A percentile compares a stretch with the other conserved stretches of the same genome.
Evolutionary conservation across 306 rosid genomes (phyloP).

Genomic region (Abrus precatorius): DNA sequence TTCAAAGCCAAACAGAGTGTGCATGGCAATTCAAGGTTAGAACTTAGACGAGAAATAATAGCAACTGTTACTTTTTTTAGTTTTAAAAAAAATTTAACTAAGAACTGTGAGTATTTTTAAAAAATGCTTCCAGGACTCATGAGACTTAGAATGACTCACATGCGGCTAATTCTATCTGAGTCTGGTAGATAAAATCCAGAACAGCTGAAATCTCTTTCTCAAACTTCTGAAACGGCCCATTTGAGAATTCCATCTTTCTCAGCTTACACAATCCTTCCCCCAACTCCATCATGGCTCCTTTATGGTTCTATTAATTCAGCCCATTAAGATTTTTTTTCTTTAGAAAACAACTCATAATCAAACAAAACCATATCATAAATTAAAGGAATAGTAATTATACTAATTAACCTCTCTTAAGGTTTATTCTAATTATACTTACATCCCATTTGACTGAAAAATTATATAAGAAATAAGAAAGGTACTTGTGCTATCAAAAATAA

Average conservation of each 20-base stretch:
- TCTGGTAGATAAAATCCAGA: conserved; percentile 78
- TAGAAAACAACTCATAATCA: conserved; percentile 25
- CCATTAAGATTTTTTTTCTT: conserved; percentile 20
- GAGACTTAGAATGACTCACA: conserved; percentile 59
- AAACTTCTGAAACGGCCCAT: conserved; percentile 77
- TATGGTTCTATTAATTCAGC: conserved; percentile 68
- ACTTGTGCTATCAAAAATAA: too few species aligned
- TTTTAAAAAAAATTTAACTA: too few species aligned
- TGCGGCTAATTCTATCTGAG: conserved; percentile 97
- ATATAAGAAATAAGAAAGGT: too few species aligned
- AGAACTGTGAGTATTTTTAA: too few species aligned
- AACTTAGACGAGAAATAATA: background rate
- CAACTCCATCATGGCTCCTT: conserved; percentile 96
- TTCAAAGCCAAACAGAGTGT: background rate
- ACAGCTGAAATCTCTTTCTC: conserved; percentile 83
- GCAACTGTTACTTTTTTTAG: too few species aligned
- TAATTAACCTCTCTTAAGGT: background rate
- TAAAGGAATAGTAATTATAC: background rate
- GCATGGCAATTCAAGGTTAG: conserved; percentile 12
- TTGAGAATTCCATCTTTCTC: conserved; percentile 77
- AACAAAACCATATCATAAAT: background rate
- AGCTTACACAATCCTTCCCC: conserved; percentile 91
- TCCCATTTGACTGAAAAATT: too few species aligned
- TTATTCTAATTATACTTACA: background rate
- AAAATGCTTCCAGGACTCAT: too few species aligned